Percentiles rank a stretch among this genome's conserved stretches.
These are phyloP conservation scores for Papiliotrema terrestris DNA, from an alignment of 1,284 basidiomycete species.

Conservation along the genomic window DNA sequence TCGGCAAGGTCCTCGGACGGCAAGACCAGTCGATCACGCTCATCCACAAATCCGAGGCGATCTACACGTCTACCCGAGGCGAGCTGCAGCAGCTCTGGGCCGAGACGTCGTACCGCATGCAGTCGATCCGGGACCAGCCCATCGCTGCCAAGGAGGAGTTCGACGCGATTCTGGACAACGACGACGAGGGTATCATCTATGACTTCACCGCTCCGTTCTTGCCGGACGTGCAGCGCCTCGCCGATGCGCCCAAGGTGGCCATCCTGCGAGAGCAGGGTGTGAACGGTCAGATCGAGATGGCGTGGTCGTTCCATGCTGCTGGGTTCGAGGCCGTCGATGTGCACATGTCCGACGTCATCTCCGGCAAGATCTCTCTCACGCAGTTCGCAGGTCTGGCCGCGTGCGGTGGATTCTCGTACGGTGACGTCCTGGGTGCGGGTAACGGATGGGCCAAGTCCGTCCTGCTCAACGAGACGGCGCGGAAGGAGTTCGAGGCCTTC, in stretches of 20 bases:
- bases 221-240: conserved; percentile 41
- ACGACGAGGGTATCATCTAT: conserved; percentile 68
- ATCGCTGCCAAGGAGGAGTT: conserved; percentile 77
- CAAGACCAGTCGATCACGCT: conserved; percentile 64
- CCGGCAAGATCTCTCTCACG: conserved; percentile 61
- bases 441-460: conserved; percentile 97
- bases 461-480: conserved; percentile 70
- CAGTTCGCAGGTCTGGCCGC: conserved; percentile 86
- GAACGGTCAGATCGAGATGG: conserved; percentile 98
- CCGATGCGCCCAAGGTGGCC: conserved; percentile 75
- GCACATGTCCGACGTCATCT: conserved; percentile 96
- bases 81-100: conserved; percentile 84
- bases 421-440: conserved; percentile 95
- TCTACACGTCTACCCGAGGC: conserved; percentile 67
- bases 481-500: conserved; percentile 73
- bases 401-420: conserved; percentile 98
- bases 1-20: conserved; percentile 64
- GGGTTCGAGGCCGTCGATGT: conserved; percentile 95
- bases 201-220: conserved; percentile 63
- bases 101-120: conserved; percentile 92
- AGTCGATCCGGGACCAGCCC: conserved; percentile 81
- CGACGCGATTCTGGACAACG: conserved; percentile 66
- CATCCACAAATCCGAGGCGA: conserved; percentile 53
- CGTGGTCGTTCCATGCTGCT: conserved; percentile 88
- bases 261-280: conserved; percentile 98